Base-by-base conservation (phyloP, 129 eudicot genomes). In the Escallonia herrerae region DNA sequence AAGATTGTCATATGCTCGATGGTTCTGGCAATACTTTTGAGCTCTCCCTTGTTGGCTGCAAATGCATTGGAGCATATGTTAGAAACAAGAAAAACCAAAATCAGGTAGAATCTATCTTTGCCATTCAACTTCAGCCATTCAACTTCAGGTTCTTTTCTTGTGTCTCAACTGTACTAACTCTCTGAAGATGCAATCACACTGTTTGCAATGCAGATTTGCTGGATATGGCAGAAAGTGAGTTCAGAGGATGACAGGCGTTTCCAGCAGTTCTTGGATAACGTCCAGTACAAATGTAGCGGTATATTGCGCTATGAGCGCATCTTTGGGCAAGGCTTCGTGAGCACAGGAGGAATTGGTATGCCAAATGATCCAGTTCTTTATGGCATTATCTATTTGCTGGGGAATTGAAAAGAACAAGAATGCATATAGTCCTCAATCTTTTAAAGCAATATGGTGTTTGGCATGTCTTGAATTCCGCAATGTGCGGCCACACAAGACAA, bases 331-430 rank as follows among this genome's bases (percentile, higher is more conserved):
- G 97, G 99, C 15, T 94, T 50, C 77, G 99, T 94, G 46, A 94
- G 99, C 84, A 86, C 99, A 5, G 97, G 99, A 82, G 99, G 99
- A 65, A 33, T 84, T 33, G 99, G 99, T 94, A 86, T 58, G 69
- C 60, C 47, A 44, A n/a, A 7, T 53, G 53, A n/a, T 65, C 47
- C 33, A 14, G 11, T 43, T 6, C 43, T 12, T 55, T 59, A 10
- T 41, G 49, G 40, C 7, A 44, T 66, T 8, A 53, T 40, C 14
- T 56, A 8, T 14, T 8, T 33, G 40, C 50, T 43, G 3, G 44
- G 56, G 38, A 6, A 15, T 22, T 22, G 33, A 22, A 22, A 22
- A 22, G 0, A 22, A 22, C 33, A 22, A 22, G 33, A 22, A 22
- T 22, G 33, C 33, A 22, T 22, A 0, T 22, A 22, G 33, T 22